phyloP scores from a whole-genome alignment of 2,329 filamentous ascomycete species.

The Nemania sp. region DNA sequence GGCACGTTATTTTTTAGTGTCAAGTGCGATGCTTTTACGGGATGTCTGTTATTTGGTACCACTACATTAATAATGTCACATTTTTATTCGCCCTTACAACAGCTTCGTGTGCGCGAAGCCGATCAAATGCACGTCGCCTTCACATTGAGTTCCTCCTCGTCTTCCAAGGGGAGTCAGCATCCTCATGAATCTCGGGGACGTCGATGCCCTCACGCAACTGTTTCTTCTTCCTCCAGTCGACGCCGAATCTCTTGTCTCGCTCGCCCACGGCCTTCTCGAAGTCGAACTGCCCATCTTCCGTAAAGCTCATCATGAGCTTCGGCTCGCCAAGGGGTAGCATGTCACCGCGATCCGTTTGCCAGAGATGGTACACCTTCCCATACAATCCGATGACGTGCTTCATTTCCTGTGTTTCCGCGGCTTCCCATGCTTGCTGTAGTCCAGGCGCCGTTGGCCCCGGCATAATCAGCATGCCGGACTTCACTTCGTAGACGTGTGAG shows the following conservation, averaged over 20 bases:
- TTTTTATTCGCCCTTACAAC: background rate
- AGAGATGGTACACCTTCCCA: slow-evolving; percentile 87
- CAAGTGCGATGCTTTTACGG: too few species aligned
- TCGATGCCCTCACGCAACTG: slow-evolving; percentile 58
- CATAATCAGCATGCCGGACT: slow-evolving; percentile 84
- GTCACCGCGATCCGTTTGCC: slow-evolving; percentile 84
- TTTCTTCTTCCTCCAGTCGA: slow-evolving; percentile 59
- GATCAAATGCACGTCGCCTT: background rate
- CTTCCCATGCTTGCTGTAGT: slow-evolving; percentile 75
- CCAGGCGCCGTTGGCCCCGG: slow-evolving; percentile 66
- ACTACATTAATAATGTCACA: too few species aligned
- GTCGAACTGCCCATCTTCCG: slow-evolving; percentile 61
- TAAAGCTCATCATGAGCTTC: slow-evolving; percentile 67
- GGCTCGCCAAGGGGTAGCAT: slow-evolving; percentile 64
- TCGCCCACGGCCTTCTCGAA: slow-evolving; percentile 58
- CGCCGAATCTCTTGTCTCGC: slow-evolving; percentile 60
- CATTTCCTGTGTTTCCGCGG: slow-evolving; percentile 84
- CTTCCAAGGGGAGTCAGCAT: slow-evolving; percentile 49
- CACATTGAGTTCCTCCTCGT: slow-evolving; percentile 45
- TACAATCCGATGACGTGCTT: slow-evolving; percentile 79
- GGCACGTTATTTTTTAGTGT: too few species aligned
- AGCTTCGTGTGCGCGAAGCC: background rate
- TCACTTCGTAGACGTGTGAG: slow-evolving; percentile 79
- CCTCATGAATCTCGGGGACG: slow-evolving; percentile 56
- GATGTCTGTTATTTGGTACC: too few species aligned